Percentiles rank a stretch among this genome's conserved stretches.
These are phyloP conservation scores for Cryphonectria carpinicola DNA, from an alignment of 2,329 filamentous ascomycete species.

Conservation along the genomic window DNA sequence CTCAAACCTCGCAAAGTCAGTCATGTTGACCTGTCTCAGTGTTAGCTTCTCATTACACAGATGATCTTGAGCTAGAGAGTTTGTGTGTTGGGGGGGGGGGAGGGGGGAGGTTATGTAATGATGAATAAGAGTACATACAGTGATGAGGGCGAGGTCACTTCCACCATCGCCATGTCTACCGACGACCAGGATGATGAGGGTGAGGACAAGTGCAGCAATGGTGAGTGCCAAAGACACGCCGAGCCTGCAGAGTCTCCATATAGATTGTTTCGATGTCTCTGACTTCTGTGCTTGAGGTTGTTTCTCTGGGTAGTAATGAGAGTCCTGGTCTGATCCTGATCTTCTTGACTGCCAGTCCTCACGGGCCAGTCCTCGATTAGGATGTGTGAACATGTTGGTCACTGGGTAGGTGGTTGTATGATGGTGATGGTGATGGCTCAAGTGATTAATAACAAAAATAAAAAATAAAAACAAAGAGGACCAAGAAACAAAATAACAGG, in stretches of 20 bases:
- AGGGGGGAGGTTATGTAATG: no score
- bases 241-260: conserved; percentile 24
- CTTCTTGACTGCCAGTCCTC: conserved; percentile 10
- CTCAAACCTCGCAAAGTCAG: conserved; percentile 22
- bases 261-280: conserved; percentile 13
- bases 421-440: conserved; percentile 2
- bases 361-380: conserved; percentile 1
- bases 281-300: background rate
- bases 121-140: conserved; percentile 11
- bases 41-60: background rate
- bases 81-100: no score
- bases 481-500: background rate
- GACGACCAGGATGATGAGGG: conserved; percentile 23
- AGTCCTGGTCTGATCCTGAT: conserved; percentile 8
- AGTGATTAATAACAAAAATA: background rate
- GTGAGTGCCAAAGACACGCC: conserved; percentile 17
- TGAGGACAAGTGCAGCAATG: conserved; percentile 24
- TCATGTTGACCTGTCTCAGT: conserved; percentile 25
- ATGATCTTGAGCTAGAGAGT: no score
- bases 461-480: background rate
- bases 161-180: conserved; percentile 23
- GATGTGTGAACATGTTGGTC: conserved; percentile 12
- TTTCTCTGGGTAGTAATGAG: conserved; percentile 8
- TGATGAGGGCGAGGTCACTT: conserved; percentile 26
- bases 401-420: background rate